Percentiles rank a stretch among this genome's conserved stretches.
These are phyloP conservation scores for Wolfiporia cocos DNA, from an alignment of 1,284 basidiomycete species.

Conservation along the genomic window DNA sequence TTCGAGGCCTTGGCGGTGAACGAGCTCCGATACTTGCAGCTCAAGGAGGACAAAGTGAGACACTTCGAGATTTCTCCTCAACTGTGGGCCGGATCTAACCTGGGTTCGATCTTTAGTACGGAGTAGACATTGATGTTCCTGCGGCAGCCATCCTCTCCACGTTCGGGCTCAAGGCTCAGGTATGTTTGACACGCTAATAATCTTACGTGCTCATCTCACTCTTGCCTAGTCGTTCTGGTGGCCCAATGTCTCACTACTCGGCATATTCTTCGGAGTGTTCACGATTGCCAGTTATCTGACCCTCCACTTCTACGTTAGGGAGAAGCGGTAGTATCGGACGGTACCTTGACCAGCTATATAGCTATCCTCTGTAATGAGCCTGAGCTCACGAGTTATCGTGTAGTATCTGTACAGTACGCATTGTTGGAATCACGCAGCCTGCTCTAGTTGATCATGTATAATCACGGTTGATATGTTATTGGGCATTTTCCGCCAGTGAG, in stretches of 20 bases:
- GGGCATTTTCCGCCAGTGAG: no score
- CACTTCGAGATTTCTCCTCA: neutral
- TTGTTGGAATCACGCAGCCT: no score
- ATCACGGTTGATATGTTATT: no score
- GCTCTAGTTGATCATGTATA: no score
- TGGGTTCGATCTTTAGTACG: slow-evolving; percentile 50
- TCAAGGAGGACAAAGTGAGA: slow-evolving; percentile 82
- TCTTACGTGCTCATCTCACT: slow-evolving; percentile 11
- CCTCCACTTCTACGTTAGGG: slow-evolving; percentile 86
- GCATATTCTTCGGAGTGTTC: slow-evolving; percentile 79
- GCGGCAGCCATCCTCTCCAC: slow-evolving; percentile 89
- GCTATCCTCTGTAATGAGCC: no score
- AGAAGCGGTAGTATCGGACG: slow-evolving; percentile 79
- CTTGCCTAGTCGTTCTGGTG: slow-evolving; percentile 83
- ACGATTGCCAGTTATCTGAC: slow-evolving; percentile 72
- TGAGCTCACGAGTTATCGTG: no score
- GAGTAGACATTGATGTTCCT: slow-evolving; percentile 89
- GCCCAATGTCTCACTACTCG: slow-evolving; percentile 83
- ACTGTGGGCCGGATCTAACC: neutral
- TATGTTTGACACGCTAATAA: slow-evolving; percentile 24
- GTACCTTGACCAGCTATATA: no score
- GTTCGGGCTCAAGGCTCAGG: slow-evolving; percentile 84
- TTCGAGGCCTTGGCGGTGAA: slow-evolving; percentile 96
- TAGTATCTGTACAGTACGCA: no score
- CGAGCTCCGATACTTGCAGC: slow-evolving; percentile 88